Evolutionary conservation across 805 yeast species (phyloP).

Genomic region (Grigorovia jiainica): DNA sequence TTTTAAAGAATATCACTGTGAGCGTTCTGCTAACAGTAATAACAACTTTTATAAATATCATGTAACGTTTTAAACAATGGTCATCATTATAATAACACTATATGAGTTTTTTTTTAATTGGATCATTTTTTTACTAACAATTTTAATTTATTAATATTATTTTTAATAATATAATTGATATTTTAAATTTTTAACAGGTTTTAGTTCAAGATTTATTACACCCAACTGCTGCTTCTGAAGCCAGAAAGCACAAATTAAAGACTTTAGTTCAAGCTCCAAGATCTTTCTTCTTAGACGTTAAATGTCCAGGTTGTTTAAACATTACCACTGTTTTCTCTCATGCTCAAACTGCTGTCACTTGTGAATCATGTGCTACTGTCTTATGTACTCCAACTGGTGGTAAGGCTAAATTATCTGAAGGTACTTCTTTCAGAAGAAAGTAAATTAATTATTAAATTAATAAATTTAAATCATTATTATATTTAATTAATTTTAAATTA

Average conservation of each 20-base stretch:
- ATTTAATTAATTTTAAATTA: background rate
- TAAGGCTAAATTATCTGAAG: constrained; percentile 98
- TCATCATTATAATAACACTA: too few relatives aligned
- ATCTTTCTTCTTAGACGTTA: constrained; percentile 99
- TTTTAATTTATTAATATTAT: background rate
- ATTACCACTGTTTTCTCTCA: constrained; percentile 99
- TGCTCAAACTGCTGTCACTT: constrained; percentile 99
- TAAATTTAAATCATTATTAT: background rate
- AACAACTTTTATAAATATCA: too few relatives aligned
- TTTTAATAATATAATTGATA: background rate
- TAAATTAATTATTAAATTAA: constrained; percentile 32
- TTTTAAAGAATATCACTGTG: too few relatives aligned
- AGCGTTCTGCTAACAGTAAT: too few relatives aligned
- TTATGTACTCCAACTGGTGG: constrained; percentile 99
- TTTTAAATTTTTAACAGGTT: constrained; percentile 43
- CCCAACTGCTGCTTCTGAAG: constrained; percentile 97
- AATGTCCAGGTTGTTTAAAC: constrained; percentile 98
- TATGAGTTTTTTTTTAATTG: background rate
- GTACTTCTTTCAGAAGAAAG: constrained; percentile 99
- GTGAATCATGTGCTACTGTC: constrained; percentile 97
- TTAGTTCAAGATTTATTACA: constrained; percentile 97
- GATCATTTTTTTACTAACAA: background rate
- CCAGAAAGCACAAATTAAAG: constrained; percentile 94
- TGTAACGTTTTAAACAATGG: too few relatives aligned
- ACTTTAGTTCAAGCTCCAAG: constrained; percentile 96